phyloP scores from a whole-genome alignment of 495 filamentous ascomycete genomes.

The Cetradonia linearis region DNA sequence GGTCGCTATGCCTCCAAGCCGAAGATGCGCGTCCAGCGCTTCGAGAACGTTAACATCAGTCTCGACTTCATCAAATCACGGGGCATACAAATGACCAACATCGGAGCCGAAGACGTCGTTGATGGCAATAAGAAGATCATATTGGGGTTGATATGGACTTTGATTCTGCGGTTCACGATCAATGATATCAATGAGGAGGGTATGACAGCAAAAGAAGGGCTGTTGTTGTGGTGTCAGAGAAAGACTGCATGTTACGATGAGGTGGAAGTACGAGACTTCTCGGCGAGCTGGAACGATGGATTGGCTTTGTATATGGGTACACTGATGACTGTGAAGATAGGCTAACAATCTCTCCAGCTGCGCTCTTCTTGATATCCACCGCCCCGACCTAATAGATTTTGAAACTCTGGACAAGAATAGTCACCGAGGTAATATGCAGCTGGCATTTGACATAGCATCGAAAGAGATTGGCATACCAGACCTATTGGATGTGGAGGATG shows the following conservation, averaged over 20 bases:
- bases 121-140: slow-evolving; percentile 98
- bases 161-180: slow-evolving; percentile 96
- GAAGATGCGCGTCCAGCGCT: slow-evolving; percentile 90
- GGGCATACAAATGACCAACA: slow-evolving; percentile 94
- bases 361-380: slow-evolving; percentile 90
- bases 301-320: slow-evolving; percentile 57
- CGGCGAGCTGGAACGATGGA: slow-evolving; percentile 91
- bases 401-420: slow-evolving; percentile 88
- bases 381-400: slow-evolving; percentile 93
- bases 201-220: slow-evolving; percentile 92
- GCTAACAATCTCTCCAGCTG: slow-evolving; percentile 40
- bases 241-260: slow-evolving; percentile 98
- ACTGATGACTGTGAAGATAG: not conserved
- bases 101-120: slow-evolving; percentile 95
- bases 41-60: slow-evolving; percentile 96
- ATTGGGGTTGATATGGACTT: slow-evolving; percentile 89
- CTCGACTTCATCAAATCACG: slow-evolving; percentile 85
- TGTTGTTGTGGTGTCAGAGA: slow-evolving; percentile 93
- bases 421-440: slow-evolving; percentile 92
- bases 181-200: slow-evolving; percentile 97
- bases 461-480: slow-evolving; percentile 97
- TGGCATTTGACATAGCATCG: slow-evolving; percentile 89
- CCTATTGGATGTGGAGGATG: slow-evolving; percentile 92
- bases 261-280: slow-evolving; percentile 90
- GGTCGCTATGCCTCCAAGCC: slow-evolving; percentile 93